phyloP scores from a whole-genome alignment of 495 filamentous ascomycete genomes.

The Bathelium albidoporum region DNA sequence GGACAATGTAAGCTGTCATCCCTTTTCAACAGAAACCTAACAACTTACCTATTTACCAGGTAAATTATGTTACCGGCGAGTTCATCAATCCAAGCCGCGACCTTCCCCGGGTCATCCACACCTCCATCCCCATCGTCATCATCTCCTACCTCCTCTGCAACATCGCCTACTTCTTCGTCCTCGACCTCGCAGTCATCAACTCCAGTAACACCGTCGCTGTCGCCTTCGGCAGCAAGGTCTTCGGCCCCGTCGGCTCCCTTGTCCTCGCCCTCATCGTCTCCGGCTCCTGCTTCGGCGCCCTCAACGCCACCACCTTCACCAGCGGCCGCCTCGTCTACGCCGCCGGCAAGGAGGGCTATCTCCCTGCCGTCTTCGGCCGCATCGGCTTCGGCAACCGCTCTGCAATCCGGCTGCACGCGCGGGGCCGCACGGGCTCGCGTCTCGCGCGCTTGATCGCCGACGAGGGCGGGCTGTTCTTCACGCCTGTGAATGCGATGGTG shows the following conservation, averaged over 20 bases:
- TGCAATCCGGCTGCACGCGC: conserved; percentile 23
- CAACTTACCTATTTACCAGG: conserved; percentile 39
- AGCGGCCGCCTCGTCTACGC: conserved; percentile 84
- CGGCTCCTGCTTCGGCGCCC: conserved; percentile 72
- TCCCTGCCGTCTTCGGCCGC: conserved; percentile 72
- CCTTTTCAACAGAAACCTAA: neutral
- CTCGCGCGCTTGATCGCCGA: conserved; percentile 27
- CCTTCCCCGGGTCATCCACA: conserved; percentile 90
- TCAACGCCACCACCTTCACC: conserved; percentile 94
- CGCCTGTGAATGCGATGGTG: conserved; percentile 79
- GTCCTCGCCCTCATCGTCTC: conserved; percentile 82
- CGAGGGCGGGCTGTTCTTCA: conserved; percentile 52
- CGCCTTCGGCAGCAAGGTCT: conserved; percentile 82
- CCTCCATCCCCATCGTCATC: conserved; percentile 92
- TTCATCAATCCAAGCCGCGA: conserved; percentile 86
- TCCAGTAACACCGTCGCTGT: conserved; percentile 87
- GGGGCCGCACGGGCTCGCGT: conserved; percentile 10
- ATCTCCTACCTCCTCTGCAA: conserved; percentile 83
- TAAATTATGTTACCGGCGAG: conserved; percentile 94
- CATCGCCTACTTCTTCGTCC: conserved; percentile 84
- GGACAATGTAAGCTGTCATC: conserved; percentile 79
- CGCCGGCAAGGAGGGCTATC: conserved; percentile 89
- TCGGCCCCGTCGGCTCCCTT: conserved; percentile 71
- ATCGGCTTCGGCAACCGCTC: conserved; percentile 50
- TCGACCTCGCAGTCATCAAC: conserved; percentile 71